phyloP scores from a whole-genome alignment of 345 rosid genomes.

The Gossypium mustelinum region DNA sequence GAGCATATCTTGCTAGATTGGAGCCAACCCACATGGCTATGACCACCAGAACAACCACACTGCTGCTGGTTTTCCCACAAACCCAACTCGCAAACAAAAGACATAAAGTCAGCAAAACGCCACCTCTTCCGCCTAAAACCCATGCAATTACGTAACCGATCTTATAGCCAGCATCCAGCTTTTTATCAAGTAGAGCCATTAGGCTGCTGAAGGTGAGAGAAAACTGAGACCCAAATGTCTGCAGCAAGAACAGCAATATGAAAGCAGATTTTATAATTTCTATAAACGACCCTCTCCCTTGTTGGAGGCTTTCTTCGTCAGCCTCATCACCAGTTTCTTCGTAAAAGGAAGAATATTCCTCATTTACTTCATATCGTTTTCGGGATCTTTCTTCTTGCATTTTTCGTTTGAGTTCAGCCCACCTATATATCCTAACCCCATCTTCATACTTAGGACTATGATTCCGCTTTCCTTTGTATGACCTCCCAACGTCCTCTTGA shows the following conservation, averaged over 20 bases:
- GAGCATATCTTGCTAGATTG: constrained; percentile 70
- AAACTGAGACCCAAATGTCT: constrained; percentile 47
- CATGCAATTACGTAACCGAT: constrained; percentile 70
- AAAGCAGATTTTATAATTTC: constrained; percentile 58
- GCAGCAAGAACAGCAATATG: constrained; percentile 51
- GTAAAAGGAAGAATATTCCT: constrained; percentile 24
- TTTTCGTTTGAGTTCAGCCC: constrained; percentile 58
- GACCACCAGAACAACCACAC: constrained; percentile 52
- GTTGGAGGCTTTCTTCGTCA: constrained; percentile 31
- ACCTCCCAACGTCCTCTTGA: constrained; percentile 37
- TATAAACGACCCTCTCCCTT: constrained; percentile 52
- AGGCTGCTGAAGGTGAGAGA: constrained; percentile 66
- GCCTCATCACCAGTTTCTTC: constrained; percentile 34
- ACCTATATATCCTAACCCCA: constrained; percentile 38
- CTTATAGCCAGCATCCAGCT: constrained; percentile 80
- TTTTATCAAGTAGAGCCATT: constrained; percentile 58
- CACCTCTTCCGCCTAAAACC: constrained; percentile 53
- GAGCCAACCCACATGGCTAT: constrained; percentile 83
- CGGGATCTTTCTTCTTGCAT: constrained; percentile 42
- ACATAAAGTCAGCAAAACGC: constrained; percentile 36
- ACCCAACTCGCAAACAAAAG: constrained; percentile 79
- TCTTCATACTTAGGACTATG: constrained; percentile 45
- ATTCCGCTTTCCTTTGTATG: constrained; percentile 31
- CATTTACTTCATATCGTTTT: constrained; percentile 28
- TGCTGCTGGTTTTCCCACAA: constrained; percentile 85